Evolutionary conservation across 148 eudicot genomes (phyloP).

Genomic region (Fagopyrum tataricum): DNA sequence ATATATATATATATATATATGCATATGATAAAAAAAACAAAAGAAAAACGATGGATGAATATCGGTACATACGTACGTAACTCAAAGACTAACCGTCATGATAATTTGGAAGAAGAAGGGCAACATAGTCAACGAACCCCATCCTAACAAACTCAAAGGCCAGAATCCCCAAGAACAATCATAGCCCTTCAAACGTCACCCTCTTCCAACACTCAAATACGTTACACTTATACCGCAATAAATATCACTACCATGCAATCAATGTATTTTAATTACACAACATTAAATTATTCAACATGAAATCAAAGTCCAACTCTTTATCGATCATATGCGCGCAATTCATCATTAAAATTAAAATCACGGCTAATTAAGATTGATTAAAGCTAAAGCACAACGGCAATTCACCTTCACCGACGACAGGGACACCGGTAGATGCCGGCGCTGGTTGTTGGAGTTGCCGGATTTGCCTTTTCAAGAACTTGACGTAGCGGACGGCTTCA

Average conservation of each 20-base stretch:
- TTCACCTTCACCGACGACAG: neutral
- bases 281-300: neutral
- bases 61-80: conserved; percentile 10
- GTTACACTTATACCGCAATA: conserved; percentile 4
- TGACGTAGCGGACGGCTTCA: conserved; percentile 81
- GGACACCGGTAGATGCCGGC: neutral
- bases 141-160: conserved; percentile 12
- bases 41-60: too few relatives aligned
- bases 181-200: conserved; percentile 3
- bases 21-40: neutral
- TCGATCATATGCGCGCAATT: neutral
- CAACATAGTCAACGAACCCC: conserved; percentile 6
- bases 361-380: neutral
- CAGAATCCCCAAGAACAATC: conserved; percentile 8
- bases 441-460: conserved; percentile 36
- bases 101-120: conserved; percentile 10
- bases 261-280: neutral
- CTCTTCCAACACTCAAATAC: conserved; percentile 8
- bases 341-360: neutral
- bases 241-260: neutral
- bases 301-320: neutral
- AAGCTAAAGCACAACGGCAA: conserved; percentile 5
- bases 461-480: conserved; percentile 79
- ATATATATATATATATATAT: neutral
- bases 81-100: conserved; percentile 10